Evolutionary conservation across 441 rosid genomes (phyloP).

Genomic region (Dalechampia spathulata): DNA sequence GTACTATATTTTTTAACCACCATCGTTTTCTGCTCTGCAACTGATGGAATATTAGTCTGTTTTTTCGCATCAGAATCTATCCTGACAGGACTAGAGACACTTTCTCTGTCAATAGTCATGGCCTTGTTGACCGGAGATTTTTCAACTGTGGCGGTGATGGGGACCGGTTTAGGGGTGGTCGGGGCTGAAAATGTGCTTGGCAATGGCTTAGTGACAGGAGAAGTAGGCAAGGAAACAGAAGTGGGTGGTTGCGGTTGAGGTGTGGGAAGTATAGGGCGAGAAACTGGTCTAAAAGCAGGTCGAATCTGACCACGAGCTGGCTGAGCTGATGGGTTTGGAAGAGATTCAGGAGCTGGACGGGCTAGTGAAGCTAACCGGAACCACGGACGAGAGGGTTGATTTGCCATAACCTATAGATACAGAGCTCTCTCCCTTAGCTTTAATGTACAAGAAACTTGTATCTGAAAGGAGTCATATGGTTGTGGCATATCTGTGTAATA

Average conservation of each 20-base stretch:
- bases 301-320: conserved; percentile 25
- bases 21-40: conserved; percentile 58
- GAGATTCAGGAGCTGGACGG: conserved; percentile 24
- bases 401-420: conserved; percentile 20
- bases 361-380: conserved; percentile 39
- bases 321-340: conserved; percentile 16
- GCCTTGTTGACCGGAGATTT: conserved; percentile 34
- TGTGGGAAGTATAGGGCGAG: conserved; percentile 17
- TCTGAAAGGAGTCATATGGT: no score
- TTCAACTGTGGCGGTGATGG: conserved; percentile 10
- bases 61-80: conserved; percentile 27
- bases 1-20: conserved; percentile 46
- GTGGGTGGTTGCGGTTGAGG: conserved; percentile 26
- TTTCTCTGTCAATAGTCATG: no score
- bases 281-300: conserved; percentile 22
- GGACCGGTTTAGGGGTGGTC: conserved; percentile 12
- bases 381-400: conserved; percentile 48
- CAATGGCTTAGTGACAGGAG: conserved; percentile 13
- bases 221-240: conserved; percentile 20
- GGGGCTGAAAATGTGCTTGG: conserved; percentile 13
- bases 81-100: conserved; percentile 36
- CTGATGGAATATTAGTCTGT: conserved; percentile 38
- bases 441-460: no score
- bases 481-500: no score
- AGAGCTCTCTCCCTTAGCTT: no score